Evolutionary conservation across 2,329 filamentous ascomycete genomes (phyloP), one percentile per base, ranked within the genome.

Genomic region (Penicillium sp.): DNA sequence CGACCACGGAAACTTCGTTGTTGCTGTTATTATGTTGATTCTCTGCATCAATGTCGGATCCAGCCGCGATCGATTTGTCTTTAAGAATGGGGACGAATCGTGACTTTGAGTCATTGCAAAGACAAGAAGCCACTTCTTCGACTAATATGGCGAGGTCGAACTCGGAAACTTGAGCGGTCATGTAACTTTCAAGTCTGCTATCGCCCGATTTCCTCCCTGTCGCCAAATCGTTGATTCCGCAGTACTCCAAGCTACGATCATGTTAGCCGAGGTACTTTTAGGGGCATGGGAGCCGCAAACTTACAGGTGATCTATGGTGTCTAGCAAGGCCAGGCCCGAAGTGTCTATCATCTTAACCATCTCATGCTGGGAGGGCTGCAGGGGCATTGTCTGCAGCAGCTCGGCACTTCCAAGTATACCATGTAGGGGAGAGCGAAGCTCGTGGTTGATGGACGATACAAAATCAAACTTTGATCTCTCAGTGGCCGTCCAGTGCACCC

Each of bases 391-490:
- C 3, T 76, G 72, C 3, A 84, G 63, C 4, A 83, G 75, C 58
- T 84, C 81, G 1, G 78, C 71, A 14, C 78, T 81, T 1, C 79
- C 81, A 11, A 80, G 69, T 31, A 79, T 76, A 29, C 78, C 80
- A 52, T 79, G 82, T 39, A 78, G 68, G 24, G 75, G 82, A 37
- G 68, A 78, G 4, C 80, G 72, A 9, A 84, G 70, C 58, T 84
- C 82, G 60, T 84, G 82, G 27, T 76, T 80, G 24, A 84, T 80
- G 0, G 77, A 79, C 0, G 78, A 78, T 16, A 84, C 76, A 44
- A 84, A 81, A 13, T 82, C 80, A 0, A 77, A 76, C 57, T 84
- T 84, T 10, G 79, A 76, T 49, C 75, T 75, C 37, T 82, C 79
- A 1, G 67, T 68, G 3, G 68, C 60, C 2, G 53, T 65, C 57